Base-by-base conservation (phyloP, 2,329 filamentous ascomycete genomes). In the Penicillium expansum region DNA sequence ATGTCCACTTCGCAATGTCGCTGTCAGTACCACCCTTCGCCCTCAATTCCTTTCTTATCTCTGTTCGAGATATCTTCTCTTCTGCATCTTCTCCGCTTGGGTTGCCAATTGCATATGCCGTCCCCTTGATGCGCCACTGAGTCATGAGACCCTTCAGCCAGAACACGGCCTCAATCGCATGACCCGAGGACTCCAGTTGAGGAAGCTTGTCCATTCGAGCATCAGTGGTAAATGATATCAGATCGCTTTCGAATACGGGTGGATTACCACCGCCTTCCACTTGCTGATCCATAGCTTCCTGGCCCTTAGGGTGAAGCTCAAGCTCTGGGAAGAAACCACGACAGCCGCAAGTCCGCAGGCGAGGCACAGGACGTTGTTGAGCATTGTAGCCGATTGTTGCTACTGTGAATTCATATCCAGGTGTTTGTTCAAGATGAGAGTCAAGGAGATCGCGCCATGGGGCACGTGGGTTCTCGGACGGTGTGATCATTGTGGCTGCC, bases 161-260 rank as follows among this genome's bases (percentile, higher is more conserved):
- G 72, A 90, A 94, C 11, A 91, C 84, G 7, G 87, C 90, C 76
- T 97, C 93, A n/a, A 93, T 85, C 3, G 83, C 59, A 81, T 1
- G 86, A 86, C 38, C 91, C 86, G 35, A 87, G 82, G 60, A 79
- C 81, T 54, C 85, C 78, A 97, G 74, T 73, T 97, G 88, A 3
- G 80, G 78, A 0, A 89, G 80, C 79, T 97, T 97, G 58, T 86
- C 83, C 91, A 95, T 96, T 44, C 93, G 85, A 9, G 84, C 85
- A 73, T 97, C 94, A 0, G 92, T 96, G 1, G 93, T 96, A 68
- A 97, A 87, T 0, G 89, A 88, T 3, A 89, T 83, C 65, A 93
- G 78, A 63, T 97, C 92, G 65, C 85, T 91, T 67, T 89, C 86
- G 70, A 84, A 96, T 1, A 84, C 76, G 7, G 76, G 64, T 5